Base-by-base conservation (phyloP, 306 rosid species). In the Crataegus laevigata region DNA sequence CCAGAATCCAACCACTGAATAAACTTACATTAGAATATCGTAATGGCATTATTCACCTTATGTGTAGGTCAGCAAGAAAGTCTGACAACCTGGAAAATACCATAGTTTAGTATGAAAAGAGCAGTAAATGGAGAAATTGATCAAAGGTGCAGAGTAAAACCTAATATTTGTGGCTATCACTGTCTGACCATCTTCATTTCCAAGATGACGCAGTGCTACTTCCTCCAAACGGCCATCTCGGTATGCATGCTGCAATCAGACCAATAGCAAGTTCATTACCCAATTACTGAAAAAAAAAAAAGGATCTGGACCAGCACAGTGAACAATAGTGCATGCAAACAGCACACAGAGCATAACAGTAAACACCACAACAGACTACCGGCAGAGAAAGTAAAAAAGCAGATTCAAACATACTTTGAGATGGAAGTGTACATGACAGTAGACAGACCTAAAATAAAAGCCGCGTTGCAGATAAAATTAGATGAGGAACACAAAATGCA, bases 121-220 rank as follows among this genome's bases (percentile, higher is more conserved):
- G 68, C 32, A 28, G 14, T 21, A 11, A 11, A 50, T 74, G 26
- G 52, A 75, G 78, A 59, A 52, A 74, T 25, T 21, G 11, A 13
- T 5, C 8, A 63, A 36, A 34, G 68, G 68, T 38, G 75, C 51
- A 81, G 34, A 61, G 67, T 43, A 75, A 80, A 19, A 94, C 99
- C 97, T 94, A 73, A 92, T 75, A 75, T 92, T 82, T 79, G 90
- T 89, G 42, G 99, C 96, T 81, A 96, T 96, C 77, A 96, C 91
- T 5, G 90, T 71, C 55, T 80, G 77, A 13, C 99, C 99, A 77
- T 96, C 98, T 75, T 89, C 92, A 70, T 93, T 91, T 71, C 97
- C 98, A 68, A 96, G 90, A 84, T 90, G 98, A 54, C 98, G 88
- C 77, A 96, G 73, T 66, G 72, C 91, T 36, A 87, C 93, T 85